Base-by-base conservation (phyloP, 78 protist genomes). In the Dictyostelium brefeldianum region DNA sequence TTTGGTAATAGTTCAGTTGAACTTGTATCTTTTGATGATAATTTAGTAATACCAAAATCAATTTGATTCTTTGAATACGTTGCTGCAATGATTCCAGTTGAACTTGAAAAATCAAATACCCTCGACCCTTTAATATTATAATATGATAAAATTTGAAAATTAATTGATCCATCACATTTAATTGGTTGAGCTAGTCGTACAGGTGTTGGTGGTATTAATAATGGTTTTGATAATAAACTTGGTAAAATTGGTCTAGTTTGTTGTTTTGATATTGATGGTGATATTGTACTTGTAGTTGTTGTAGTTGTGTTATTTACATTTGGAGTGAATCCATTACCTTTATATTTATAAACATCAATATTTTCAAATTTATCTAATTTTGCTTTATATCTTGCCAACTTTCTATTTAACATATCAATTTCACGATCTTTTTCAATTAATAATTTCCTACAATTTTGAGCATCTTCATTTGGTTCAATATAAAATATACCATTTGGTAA, bases 81-180 rank as follows among this genome's bases (percentile, higher is more conserved):
- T 20, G 90, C 80, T 18, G 71, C 90, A 41, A 83, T 62, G 1
- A 83, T 62, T n/a, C 90, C 90, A 36, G 9, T 41, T 36, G 51
- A 5, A 31, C 20, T 25, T n/a, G 90, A 83, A 41, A 70, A 83
- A 83, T 83, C 90, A 62, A 83, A 83, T 51, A 54, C 71, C 17
- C 54, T 69, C 4, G 90, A 67, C 22, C 81, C 90, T 15, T 83
- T 83, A 25, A 83, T 8, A 14, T 62, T 81, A 17, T 59, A 2
- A 83, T 41, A 83, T 8, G 90, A 70, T 6, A 29, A 29, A 20
- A 67, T 22, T 83, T 83, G 51, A 71, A 83, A 83, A 22, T 83
- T 83, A 15, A 43, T 29, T 12, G 51, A 14, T 29, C 71, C 25
- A 51, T 82, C 89, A 64, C 14, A 27, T 64, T 64, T 31, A 51